Evolutionary conservation across 2,329 filamentous ascomycete genomes (phyloP).

Genomic region (Colletotrichum tabaci): DNA sequence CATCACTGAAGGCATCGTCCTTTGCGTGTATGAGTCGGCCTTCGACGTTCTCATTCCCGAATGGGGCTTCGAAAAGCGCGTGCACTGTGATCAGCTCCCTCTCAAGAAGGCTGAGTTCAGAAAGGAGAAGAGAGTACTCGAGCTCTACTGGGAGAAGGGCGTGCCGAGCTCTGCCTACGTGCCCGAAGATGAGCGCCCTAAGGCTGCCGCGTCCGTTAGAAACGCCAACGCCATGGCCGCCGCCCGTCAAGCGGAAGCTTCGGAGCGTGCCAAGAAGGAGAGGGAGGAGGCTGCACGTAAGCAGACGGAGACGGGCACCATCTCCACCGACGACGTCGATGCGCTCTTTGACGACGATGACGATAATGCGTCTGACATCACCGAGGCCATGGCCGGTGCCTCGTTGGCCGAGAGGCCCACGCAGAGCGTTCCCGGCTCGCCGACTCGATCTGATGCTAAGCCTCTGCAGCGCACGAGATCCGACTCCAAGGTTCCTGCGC

Average conservation of each 20-base stretch:
- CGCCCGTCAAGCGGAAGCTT: conserved; percentile 85
- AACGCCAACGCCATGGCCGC: conserved; percentile 82
- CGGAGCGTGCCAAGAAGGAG: conserved; percentile 85
- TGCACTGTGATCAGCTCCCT: conserved; percentile 97
- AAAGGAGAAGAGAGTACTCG: conserved; percentile 93
- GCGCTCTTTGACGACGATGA: conserved; percentile 97
- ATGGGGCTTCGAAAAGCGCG: conserved; percentile 98
- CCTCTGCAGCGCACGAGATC: conserved; percentile 90
- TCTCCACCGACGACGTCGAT: conserved; percentile 92
- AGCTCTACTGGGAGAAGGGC: conserved; percentile 99
- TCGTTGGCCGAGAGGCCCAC: conserved; percentile 91
- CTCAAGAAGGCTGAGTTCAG: conserved; percentile 99
- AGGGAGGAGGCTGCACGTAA: conserved; percentile 92
- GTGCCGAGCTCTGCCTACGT: conserved; percentile 96
- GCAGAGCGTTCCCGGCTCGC: conserved; percentile 95
- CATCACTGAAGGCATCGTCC: conserved; percentile 94
- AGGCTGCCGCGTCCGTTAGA: conserved; percentile 81
- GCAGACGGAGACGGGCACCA: conserved; percentile 94
- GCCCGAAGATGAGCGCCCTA: conserved; percentile 95
- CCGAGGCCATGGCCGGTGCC: conserved; percentile 92
- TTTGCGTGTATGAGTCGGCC: conserved; percentile 98
- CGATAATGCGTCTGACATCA: conserved; percentile 87
- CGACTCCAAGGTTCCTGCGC: conserved; percentile 88
- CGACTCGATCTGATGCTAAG: conserved; percentile 79
- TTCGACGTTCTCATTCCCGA: conserved; percentile 99